These are phyloP conservation scores for Alternaria gaisen DNA, from an alignment of 2,329 filamentous ascomycete genomes.

Conservation along the genomic window DNA sequence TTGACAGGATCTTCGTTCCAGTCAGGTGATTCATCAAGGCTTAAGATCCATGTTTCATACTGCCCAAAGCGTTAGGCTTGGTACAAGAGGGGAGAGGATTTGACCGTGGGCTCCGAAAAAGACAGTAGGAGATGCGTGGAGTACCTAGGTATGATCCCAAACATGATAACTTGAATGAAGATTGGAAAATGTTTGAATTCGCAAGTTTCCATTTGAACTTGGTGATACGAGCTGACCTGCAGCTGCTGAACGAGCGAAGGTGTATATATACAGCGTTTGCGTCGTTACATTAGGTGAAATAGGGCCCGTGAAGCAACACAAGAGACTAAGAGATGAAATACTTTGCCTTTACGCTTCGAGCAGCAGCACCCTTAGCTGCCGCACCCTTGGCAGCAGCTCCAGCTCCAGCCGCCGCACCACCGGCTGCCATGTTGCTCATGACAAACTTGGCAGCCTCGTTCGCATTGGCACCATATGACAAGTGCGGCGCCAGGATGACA, in stretches of 20 bases:
- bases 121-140: not conserved
- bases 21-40: constrained; percentile 14
- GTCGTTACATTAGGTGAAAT: not conserved
- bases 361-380: not conserved
- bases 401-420: constrained; percentile 8
- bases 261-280: not conserved
- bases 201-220: not conserved
- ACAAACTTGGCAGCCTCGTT: constrained; percentile 45
- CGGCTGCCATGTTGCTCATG: constrained; percentile 24
- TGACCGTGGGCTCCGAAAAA: not conserved
- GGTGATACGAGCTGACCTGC: constrained; percentile 7
- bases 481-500: constrained; percentile 44
- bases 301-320: not conserved
- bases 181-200: not conserved
- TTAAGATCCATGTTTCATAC: not conserved
- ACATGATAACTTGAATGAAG: not conserved
- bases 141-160: not conserved
- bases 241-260: not conserved
- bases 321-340: constrained; percentile 9
- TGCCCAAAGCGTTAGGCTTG: too few species aligned
- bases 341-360: constrained; percentile 5
- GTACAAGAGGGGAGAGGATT: not conserved
- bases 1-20: constrained; percentile 65
- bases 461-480: constrained; percentile 47
- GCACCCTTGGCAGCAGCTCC: constrained; percentile 2